Conservation (phyloP, 164 flowering plant species). For the Cinnamomum chago region DNA sequence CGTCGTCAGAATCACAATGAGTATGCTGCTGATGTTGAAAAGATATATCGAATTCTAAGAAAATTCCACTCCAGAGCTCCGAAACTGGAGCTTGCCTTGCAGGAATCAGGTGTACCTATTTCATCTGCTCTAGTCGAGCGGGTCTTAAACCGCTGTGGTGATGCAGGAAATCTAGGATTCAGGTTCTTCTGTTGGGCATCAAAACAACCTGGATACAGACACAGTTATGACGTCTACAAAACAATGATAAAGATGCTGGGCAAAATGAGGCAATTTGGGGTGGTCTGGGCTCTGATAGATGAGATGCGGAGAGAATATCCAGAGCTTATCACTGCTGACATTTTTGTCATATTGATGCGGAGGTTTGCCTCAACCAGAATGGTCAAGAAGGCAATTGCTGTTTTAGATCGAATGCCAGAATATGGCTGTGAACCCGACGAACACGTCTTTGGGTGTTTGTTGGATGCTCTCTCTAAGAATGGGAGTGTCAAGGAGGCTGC, state of each 20-base stretch:
- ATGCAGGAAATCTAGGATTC: conserved; percentile 83
- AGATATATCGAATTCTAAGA: conserved; percentile 57
- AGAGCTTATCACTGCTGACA: conserved; percentile 48
- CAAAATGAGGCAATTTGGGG: conserved; percentile 87
- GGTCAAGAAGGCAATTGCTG: conserved; percentile 80
- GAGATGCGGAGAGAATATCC: conserved; percentile 78
- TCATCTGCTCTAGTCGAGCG: conserved; percentile 58
- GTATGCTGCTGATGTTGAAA: conserved; percentile 64
- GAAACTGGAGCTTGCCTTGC: conserved; percentile 72
- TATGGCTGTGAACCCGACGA: conserved; percentile 89
- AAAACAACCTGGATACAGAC: conserved; percentile 69
- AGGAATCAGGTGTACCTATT: conserved; percentile 48
- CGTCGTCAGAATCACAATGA: conserved; percentile 25
- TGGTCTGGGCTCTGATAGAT: conserved; percentile 86
- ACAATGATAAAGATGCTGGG: conserved; percentile 65
- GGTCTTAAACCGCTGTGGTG: conserved; percentile 79
- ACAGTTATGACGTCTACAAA: conserved; percentile 70
- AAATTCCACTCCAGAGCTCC: conserved; percentile 75
- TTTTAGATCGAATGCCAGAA: conserved; percentile 89
- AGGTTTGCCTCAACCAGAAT: conserved; percentile 76
- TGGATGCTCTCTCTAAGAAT: conserved; percentile 92
- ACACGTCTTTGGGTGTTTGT: conserved; percentile 73
- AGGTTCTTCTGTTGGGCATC: conserved; percentile 79
- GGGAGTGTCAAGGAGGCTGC: conserved; percentile 89
- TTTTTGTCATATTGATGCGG: conserved; percentile 77